Base-by-base conservation (phyloP, 495 filamentous ascomycete species). In the Hypomontagnella submonticulosa region DNA sequence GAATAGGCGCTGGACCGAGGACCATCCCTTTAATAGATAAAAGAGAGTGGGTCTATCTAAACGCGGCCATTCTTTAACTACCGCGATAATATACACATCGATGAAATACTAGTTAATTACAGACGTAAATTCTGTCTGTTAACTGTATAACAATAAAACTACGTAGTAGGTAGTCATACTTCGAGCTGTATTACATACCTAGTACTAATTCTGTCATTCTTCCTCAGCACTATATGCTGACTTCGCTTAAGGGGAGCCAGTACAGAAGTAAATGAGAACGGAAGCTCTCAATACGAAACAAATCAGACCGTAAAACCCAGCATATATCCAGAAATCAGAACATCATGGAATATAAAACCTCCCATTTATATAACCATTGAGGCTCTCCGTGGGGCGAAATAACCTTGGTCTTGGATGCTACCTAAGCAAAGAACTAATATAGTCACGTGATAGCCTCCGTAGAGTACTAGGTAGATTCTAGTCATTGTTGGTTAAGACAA, bases 401-500 rank as follows among this genome's bases (percentile, higher is more conserved):
- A 57, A 47, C 30, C 54, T 48, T 49, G 34, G 18, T 53, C 18
- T 1, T 18, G n/a, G 33, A 57, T 52, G 8, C 18, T 30, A 40
- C 42, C 43, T 20, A 8, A 40, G 18, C 4, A 15, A 4, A 7
- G 30, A 50, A 27, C 46, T 20, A 30, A 7, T 13, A 7, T 34
- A 1, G 13, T 19, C 23, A 50, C 10, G 20, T 33, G 5, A 33
- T 11, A 10, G 1, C 13, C 7, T 50, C 15, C 3, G n/a, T 34
- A 33, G 15, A 16, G n/a, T n/a, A n/a, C n/a, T n/a, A n/a, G n/a
- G n/a, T 4, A 27, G 18, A 52, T 4, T 15, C 12, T 32, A 27
- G 40, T 8, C 30, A 12, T 42, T 57, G n/a, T 56, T 66, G 5
- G 55, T 61, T 13, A 70, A 70, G 4, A 67, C 67, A 12, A 61